Evolutionary conservation across 805 yeast genomes (phyloP).

Genomic region (Saccharomycopsis malanga): DNA sequence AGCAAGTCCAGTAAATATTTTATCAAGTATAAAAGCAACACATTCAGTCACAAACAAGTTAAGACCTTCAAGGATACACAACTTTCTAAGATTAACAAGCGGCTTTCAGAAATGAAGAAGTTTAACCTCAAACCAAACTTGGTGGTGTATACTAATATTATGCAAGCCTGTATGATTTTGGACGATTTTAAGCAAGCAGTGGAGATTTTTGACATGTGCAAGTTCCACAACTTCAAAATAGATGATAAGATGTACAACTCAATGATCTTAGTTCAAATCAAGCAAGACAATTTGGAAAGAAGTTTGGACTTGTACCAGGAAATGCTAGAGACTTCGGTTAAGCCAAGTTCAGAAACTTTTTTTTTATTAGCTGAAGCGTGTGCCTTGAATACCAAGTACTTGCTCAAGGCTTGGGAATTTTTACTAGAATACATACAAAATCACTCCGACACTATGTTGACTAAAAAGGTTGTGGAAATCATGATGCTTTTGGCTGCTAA

Average conservation of each 20-base stretch:
- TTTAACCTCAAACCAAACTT: conserved; percentile 37
- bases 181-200: conserved; percentile 53
- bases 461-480: conserved; percentile 46
- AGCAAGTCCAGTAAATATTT: conserved; percentile 30
- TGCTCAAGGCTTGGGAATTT: conserved; percentile 67
- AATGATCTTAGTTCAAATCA: conserved; percentile 59
- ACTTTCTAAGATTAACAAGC: conserved; percentile 34
- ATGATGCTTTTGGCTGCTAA: conserved; percentile 72
- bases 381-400: conserved; percentile 41
- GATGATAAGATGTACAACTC: conserved; percentile 61
- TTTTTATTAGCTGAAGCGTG: conserved; percentile 65
- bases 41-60: conserved; percentile 5
- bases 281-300: conserved; percentile 57
- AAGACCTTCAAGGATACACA: conserved; percentile 9
- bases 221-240: conserved; percentile 63
- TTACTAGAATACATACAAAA: conserved; percentile 54
- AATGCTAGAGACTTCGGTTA: conserved; percentile 37
- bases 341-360: conserved; percentile 39
- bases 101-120: conserved; percentile 34
- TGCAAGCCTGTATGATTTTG: conserved; percentile 53
- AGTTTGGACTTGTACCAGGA: conserved; percentile 75
- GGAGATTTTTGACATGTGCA: conserved; percentile 77
- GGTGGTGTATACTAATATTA: conserved; percentile 45
- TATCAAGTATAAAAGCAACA: conserved; percentile 12
- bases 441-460: conserved; percentile 26